Base-by-base conservation (phyloP, 139 green algal genomes). In the Coccomyxa sp. region DNA sequence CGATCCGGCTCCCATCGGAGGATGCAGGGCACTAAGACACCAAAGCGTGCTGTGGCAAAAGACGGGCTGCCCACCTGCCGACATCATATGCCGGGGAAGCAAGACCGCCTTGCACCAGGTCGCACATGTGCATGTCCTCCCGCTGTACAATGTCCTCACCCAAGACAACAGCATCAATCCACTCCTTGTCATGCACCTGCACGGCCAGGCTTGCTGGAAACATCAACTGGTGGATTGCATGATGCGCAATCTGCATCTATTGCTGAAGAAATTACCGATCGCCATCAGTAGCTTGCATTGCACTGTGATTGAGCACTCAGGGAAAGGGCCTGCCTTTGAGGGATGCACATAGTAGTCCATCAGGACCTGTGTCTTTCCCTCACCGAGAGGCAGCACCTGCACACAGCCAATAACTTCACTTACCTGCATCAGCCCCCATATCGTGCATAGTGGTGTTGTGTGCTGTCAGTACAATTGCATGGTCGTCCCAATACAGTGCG, bases 71-170 rank as follows among this genome's bases (percentile, higher is more conserved):
- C 38, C 7, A 85, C 54, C 86, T 82, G 27, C 86, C 86, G 1
- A 83, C 41, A 7, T 83, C 77, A 31, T 86, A 91, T 0, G 71
- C 81, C 1, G 78, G 76, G 7, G 82, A 85, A 1, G 55, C n/a
- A 34, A 89, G 71, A 10, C 87, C 87, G 1, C 55, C 34, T 79
- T 91, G 87, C 70, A 91, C 87, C 12, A 64, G 64, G 58, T 88
- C 79, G 75, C 87, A 91, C 36, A 91, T 78, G 40, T 50, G 70
- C 6, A 83, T 71, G 35, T 91, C 85, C 40, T 91, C 87, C 54
- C 77, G 73, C 83, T 91, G 85, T 39, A 89, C 87, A 6, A 79
- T 18, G 54, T 88, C 54, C 58, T 74, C 70, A 29, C 70, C 35
- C 14, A 8, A 22, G 10, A 41, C 22, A 8, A 74, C 35, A 31